Evolutionary conservation across 2,329 filamentous ascomycete species (phyloP), one percentile per base, ranked within the genome.

Genomic region (Fusarium coicis): DNA sequence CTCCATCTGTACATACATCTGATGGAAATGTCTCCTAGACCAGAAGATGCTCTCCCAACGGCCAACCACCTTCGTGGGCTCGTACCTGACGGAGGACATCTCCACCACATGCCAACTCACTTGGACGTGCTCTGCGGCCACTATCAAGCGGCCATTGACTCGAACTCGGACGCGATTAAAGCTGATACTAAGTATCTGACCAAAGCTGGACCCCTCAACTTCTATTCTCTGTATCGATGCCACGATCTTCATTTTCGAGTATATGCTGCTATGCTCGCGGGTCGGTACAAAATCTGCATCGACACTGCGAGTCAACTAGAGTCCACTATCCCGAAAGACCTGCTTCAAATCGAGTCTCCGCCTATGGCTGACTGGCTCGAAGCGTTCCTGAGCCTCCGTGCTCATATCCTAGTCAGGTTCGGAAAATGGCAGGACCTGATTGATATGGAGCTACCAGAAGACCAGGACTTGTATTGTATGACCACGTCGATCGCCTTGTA

Each of bases 331-430:
- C 88, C 92, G 0, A 89, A 92, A 59, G 86, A 87, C 1, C 80
- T 95, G 7, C 84, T 95, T 0, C 87, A 88, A 0, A 84, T 93
- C 8, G 78, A 90, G 69, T 90, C 88, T 0, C 92, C 92, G 1
- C 91, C 92, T 0, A 94, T 95, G 92, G 92, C 93, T 2, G 92
- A 95, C 79, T 95, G 92, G 90, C 83, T 95, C 2, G 93, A 95
- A 80, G 88, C 88, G 4, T 94, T 94, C 72, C 81, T 93, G 7
- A 87, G 88, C 3, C 89, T 93, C 79, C 87, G 90, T 7, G 83
- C 92, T 4, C 93, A 96, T 79, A 90, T 91, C 2, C 83, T 93
- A 21, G 85, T 96, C 49, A 89, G 93, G 1, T 96, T 95, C 74
- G 93, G 93, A 0, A 84, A 83, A 21, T 95, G 93, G 93, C 77